A percentile compares a stretch with the other conserved stretches of the same genome.
These are phyloP conservation scores for Claviceps fusiformis DNA, from an alignment of 2,329 filamentous ascomycete species.

Conservation along the genomic window DNA sequence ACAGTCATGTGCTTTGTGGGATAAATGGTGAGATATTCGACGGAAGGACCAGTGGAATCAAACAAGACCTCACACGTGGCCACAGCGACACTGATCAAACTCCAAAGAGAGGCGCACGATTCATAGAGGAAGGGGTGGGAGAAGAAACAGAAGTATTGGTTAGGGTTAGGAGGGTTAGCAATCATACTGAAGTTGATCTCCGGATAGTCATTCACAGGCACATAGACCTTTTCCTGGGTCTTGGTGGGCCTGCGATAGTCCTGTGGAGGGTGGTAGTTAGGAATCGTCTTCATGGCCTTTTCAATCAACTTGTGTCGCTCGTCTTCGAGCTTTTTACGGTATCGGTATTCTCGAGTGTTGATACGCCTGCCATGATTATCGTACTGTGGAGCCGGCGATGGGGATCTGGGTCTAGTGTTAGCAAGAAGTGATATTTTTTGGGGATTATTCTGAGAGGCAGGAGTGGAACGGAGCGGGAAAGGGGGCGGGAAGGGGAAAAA, in stretches of 20 bases:
- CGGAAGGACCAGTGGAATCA: slow-evolving; percentile 19
- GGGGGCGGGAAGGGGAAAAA: too few relatives aligned
- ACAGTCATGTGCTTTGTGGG: slow-evolving; percentile 15
- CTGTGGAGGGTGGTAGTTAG: slow-evolving; percentile 96
- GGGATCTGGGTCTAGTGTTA: slow-evolving; percentile 49
- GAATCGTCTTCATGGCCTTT: slow-evolving; percentile 98
- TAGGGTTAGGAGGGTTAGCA: slow-evolving; percentile 90
- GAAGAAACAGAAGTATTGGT: slow-evolving; percentile 32
- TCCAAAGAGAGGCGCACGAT: slow-evolving; percentile 20
- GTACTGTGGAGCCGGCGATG: slow-evolving; percentile 91
- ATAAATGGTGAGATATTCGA: slow-evolving; percentile 11
- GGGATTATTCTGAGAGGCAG: too few relatives aligned
- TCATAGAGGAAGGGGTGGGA: slow-evolving; percentile 20
- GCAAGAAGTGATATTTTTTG: not conserved
- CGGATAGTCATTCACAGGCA: slow-evolving; percentile 99
- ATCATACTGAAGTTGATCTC: slow-evolving; percentile 99
- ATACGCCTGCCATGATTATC: slow-evolving; percentile 99
- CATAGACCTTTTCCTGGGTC: slow-evolving; percentile 99
- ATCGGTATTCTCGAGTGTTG: slow-evolving; percentile 97
- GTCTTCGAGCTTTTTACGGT: slow-evolving; percentile 94
- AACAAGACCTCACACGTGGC: slow-evolving; percentile 16
- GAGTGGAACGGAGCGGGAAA: too few relatives aligned
- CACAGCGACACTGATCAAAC: slow-evolving; percentile 29
- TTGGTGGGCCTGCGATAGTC: slow-evolving; percentile 98
- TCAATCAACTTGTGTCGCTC: slow-evolving; percentile 98